Conservation (phyloP, 2,329 filamentous ascomycete genomes). For the Neurospora sp. region DNA sequence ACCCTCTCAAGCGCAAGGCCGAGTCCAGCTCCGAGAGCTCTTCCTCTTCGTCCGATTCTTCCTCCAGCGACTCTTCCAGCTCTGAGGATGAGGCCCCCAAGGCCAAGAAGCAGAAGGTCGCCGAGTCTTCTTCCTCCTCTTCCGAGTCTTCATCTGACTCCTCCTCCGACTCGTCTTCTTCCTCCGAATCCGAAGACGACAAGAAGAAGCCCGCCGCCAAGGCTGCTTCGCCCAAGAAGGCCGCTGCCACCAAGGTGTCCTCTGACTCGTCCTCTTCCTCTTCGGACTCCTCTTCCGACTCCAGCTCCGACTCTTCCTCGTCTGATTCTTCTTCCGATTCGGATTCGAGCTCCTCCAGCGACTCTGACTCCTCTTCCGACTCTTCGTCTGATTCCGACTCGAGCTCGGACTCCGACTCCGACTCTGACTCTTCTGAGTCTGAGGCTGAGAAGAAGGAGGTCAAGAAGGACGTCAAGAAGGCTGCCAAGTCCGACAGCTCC, state of each 20-base stretch:
- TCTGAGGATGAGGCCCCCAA: slow-evolving; percentile 34
- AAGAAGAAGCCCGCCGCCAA: slow-evolving; percentile 8
- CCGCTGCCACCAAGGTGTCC: slow-evolving; percentile 15
- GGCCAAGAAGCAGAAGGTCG: slow-evolving; percentile 40
- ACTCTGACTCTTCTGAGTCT: slow-evolving; percentile 20
- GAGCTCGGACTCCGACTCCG: slow-evolving; percentile 16
- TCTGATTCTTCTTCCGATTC: slow-evolving; percentile 32
- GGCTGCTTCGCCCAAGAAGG: slow-evolving; percentile 17
- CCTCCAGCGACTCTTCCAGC: slow-evolving; percentile 28
- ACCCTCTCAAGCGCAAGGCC: slow-evolving; percentile 48
- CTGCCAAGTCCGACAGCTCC: slow-evolving; percentile 12
- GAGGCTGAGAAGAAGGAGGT: slow-evolving; percentile 10
- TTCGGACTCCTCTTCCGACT: slow-evolving; percentile 18
- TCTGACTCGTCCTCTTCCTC: slow-evolving; percentile 17
- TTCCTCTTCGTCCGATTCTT: slow-evolving; percentile 24
- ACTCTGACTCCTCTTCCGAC: slow-evolving; percentile 31
- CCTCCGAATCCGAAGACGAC: slow-evolving; percentile 24
- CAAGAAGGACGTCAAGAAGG: slow-evolving; percentile 10
- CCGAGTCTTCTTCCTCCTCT: slow-evolving; percentile 21
- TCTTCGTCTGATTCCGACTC: slow-evolving; percentile 12
- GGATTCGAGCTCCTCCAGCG: slow-evolving; percentile 7
- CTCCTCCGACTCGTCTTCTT: slow-evolving; percentile 18
- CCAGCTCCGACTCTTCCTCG: slow-evolving; percentile 11
- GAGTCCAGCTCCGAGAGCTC: slow-evolving; percentile 29
- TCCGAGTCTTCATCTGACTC: slow-evolving; percentile 24